Evolutionary conservation across 2,329 filamentous ascomycete species (phyloP), one percentile per base, ranked within the genome.

Genomic region (Blastomyces parvus): DNA sequence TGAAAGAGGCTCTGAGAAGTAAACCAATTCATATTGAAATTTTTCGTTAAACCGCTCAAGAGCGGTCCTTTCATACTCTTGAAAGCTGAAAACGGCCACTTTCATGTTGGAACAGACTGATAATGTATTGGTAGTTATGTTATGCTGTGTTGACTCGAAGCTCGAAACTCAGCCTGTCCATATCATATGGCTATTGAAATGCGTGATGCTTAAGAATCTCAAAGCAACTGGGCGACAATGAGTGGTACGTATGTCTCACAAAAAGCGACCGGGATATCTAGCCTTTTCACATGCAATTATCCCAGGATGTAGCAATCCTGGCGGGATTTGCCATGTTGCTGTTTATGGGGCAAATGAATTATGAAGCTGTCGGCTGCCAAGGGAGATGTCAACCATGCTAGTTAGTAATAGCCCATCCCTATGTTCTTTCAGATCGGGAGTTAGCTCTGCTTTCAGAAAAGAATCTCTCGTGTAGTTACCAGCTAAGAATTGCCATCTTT

Each of bases 81-180:
- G 87, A 62, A 84, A 77, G 75, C 83, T 86, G 75, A 87, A 88
- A 65, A 88, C 79, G 66, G 83, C 81, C 70, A 88, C 76, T 72
- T 83, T 84, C 81, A 85, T 83, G 25, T 13, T 36, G 17, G 8
- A 13, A 25, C 7, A 6, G 6, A 36, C 33, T 36, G 33, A 36
- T 36, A 36, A 8, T 36, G 33, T 50, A 7, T 48, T 9, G 46
- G 25, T 50, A 25, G 8, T 17, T 42, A 42, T 6, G 1, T 50
- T 8, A n/a, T 17, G 7, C 25, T 50, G 46, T n/a, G 7, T 36
- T 9, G 1, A 30, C 2, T n/a, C 27, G 27, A 36, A 36, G 7
- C 46, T n/a, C 46, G 19, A 25, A 25, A 50, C 22, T 50, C 6
- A n/a, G 13, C 22, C 25, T 36, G 7, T 36, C 1, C 33, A 36